phyloP scores from a whole-genome alignment of 2,329 filamentous ascomycete species.

The Aspergillus aculeatus region DNA sequence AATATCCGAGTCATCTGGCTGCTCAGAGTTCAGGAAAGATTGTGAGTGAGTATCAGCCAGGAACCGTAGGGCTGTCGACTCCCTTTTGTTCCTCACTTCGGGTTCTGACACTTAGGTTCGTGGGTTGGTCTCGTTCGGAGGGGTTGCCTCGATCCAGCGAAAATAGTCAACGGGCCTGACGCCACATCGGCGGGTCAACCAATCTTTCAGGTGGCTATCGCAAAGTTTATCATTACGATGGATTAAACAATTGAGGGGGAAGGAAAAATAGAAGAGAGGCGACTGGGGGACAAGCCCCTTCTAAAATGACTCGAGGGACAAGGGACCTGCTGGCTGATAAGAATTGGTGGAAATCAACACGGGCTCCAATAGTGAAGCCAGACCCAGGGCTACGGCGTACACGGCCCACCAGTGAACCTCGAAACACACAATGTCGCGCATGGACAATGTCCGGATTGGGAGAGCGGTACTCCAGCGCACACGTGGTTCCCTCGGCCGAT shows the following conservation, averaged over 20 bases:
- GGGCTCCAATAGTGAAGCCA: background rate
- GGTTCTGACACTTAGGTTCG: background rate
- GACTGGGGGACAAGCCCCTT: background rate
- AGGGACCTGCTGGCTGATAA: background rate
- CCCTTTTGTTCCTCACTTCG: background rate
- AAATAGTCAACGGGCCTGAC: background rate
- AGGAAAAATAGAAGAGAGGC: background rate
- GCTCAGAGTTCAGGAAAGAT: background rate
- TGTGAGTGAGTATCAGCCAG: background rate
- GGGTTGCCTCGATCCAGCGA: background rate
- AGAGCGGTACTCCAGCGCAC: background rate
- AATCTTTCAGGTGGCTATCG: background rate
- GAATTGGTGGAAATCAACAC: background rate
- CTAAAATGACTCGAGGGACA: background rate
- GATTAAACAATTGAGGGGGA: background rate
- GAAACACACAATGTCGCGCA: background rate
- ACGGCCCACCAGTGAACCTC: background rate
- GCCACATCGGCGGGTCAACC: background rate
- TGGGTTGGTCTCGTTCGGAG: background rate
- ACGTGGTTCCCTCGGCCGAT: slow-evolving; percentile 5
- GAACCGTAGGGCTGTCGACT: background rate
- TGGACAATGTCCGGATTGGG: background rate
- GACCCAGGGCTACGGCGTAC: background rate
- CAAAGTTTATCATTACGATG: background rate
- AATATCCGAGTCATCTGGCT: background rate